Conservation (phyloP, 2,329 filamentous ascomycete genomes). For the Hirsutella thompsonii region DNA sequence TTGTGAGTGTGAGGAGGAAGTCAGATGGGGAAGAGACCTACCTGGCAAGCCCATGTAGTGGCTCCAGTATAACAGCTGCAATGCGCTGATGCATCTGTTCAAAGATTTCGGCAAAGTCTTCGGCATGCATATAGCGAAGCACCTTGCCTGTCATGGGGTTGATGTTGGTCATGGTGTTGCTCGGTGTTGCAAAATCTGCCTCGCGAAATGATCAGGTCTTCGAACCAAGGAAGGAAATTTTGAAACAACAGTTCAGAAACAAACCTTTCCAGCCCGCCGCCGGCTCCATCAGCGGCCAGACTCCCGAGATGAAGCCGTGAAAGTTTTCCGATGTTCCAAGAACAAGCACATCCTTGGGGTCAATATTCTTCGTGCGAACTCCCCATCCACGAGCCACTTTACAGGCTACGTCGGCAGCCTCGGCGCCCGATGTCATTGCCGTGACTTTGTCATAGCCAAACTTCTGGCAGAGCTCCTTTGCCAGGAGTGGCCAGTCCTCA, state of each 20-base stretch:
- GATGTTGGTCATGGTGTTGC: conserved; percentile 1
- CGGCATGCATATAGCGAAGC: background rate
- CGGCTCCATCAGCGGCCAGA: conserved; percentile 8
- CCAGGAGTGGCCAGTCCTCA: conserved; percentile 4
- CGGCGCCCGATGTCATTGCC: conserved; percentile 7
- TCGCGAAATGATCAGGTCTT: too few relatives aligned
- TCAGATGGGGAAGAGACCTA: too few relatives aligned
- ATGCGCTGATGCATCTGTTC: conserved; percentile 1
- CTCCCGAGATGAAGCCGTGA: conserved; percentile 6
- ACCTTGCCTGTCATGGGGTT: conserved; percentile 6
- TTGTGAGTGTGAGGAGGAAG: too few relatives aligned
- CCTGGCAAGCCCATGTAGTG: conserved; percentile 2
- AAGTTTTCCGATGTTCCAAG: conserved; percentile 9
- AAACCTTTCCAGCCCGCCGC: conserved; percentile 1
- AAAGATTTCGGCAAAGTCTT: too few relatives aligned
- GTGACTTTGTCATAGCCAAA: conserved; percentile 8
- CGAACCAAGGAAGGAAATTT: too few relatives aligned
- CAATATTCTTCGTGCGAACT: conserved; percentile 5
- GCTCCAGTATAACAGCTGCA: conserved; percentile 5
- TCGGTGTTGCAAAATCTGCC: background rate
- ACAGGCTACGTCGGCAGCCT: conserved; percentile 8
- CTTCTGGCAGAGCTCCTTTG: conserved; percentile 6
- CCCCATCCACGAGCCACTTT: conserved; percentile 10
- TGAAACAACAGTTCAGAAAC: too few relatives aligned
- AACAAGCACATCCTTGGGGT: conserved; percentile 1